phyloP scores from a whole-genome alignment of 2,329 filamentous ascomycete species.

The Cercospora zeae-maydis region DNA sequence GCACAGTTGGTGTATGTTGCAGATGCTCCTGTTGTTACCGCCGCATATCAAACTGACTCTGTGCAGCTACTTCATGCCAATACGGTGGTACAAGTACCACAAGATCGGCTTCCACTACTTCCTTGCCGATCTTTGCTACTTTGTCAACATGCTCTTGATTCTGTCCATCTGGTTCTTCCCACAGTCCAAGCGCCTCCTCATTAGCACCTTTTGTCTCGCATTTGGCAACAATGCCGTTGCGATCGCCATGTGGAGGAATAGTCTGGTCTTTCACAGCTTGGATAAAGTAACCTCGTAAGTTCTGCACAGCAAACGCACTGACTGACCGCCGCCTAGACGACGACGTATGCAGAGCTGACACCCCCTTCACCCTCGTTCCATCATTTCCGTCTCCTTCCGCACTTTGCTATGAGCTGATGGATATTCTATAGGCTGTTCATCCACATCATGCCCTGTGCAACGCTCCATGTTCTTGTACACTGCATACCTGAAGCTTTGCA shows the following conservation, averaged over 20 bases:
- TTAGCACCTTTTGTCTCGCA: constrained; percentile 84
- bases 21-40: not conserved
- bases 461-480: constrained; percentile 88
- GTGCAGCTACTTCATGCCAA: constrained; percentile 85
- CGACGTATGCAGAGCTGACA: constrained; percentile 22
- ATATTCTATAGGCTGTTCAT: constrained; percentile 69
- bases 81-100: constrained; percentile 88
- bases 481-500: constrained; percentile 66
- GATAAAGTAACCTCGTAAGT: constrained; percentile 85
- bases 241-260: constrained; percentile 99
- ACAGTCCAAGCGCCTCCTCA: constrained; percentile 83
- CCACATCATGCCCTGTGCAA: constrained; percentile 96
- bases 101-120: constrained; percentile 95
- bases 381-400: not conserved
- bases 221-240: constrained; percentile 97
- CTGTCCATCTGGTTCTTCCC: constrained; percentile 89
- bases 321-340: constrained; percentile 20
- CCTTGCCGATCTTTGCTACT: constrained; percentile 94
- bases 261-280: constrained; percentile 94
- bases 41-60: constrained; percentile 16
- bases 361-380: not conserved
- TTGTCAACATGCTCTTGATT: constrained; percentile 83
- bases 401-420: constrained; percentile 1
- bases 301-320: constrained; percentile 1
- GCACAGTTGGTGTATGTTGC: constrained; percentile 33